Conservation (phyloP, 1,284 basidiomycete genomes). For the Tausonia pullulans region DNA sequence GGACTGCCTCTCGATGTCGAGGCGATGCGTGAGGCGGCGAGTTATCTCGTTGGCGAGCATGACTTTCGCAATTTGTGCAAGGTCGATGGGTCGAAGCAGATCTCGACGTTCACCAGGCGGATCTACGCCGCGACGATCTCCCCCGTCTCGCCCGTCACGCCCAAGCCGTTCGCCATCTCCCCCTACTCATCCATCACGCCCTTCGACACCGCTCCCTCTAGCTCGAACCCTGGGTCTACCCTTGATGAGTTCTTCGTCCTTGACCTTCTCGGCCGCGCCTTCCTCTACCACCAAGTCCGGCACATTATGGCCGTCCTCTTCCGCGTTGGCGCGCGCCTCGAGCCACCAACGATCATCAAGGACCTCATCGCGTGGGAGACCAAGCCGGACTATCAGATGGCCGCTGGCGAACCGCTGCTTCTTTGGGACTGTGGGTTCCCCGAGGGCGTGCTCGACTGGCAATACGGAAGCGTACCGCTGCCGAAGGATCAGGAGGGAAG, state of each 20-base stretch:
- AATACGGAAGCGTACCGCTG: conserved; percentile 44
- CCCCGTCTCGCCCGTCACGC: conserved; percentile 26
- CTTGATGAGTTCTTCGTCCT: conserved; percentile 51
- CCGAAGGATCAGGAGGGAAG: too few relatives aligned
- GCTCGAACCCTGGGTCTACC: neutral
- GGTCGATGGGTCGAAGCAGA: conserved; percentile 87
- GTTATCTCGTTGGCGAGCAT: conserved; percentile 69
- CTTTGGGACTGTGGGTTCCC: conserved; percentile 84
- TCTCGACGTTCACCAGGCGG: conserved; percentile 59
- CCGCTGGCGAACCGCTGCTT: conserved; percentile 77
- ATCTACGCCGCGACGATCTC: conserved; percentile 56
- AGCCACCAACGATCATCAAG: conserved; percentile 58
- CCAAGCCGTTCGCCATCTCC: conserved; percentile 2
- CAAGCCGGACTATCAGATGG: conserved; percentile 90
- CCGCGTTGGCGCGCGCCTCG: conserved; percentile 72
- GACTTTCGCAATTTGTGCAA: conserved; percentile 96
- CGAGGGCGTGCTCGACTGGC: conserved; percentile 59
- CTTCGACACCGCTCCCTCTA: neutral
- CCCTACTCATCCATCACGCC: conserved; percentile 12
- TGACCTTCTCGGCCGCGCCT: conserved; percentile 78
- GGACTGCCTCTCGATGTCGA: conserved; percentile 50
- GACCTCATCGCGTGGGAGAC: conserved; percentile 57
- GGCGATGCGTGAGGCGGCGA: conserved; percentile 67
- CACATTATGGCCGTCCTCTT: conserved; percentile 92
- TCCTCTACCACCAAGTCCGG: conserved; percentile 93